A percentile compares a stretch with the other conserved stretches of the same genome.
Evolutionary conservation across 768 basidiomycete species (phyloP).

Genomic region (Suillus discolor): DNA sequence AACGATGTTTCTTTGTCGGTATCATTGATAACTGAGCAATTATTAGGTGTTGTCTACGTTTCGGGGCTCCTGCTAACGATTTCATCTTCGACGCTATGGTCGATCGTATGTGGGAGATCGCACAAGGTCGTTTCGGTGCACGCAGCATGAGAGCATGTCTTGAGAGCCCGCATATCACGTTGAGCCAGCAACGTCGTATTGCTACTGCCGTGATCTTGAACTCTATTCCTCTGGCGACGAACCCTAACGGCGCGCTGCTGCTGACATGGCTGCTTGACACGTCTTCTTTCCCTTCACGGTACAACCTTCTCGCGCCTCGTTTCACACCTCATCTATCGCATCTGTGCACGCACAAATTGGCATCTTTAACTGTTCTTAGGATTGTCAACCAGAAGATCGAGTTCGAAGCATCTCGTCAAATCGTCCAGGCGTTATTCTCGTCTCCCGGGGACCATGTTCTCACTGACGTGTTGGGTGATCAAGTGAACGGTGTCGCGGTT

Average conservation of each 20-base stretch:
- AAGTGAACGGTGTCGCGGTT: slow-evolving; percentile 93
- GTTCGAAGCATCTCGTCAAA: slow-evolving; percentile 80
- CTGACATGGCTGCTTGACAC: slow-evolving; percentile 97
- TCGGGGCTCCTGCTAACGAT: slow-evolving; percentile 86
- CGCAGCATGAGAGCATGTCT: slow-evolving; percentile 97
- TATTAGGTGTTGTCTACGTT: slow-evolving; percentile 83
- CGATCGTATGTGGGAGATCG: slow-evolving; percentile 98
- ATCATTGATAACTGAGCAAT: slow-evolving; percentile 12
- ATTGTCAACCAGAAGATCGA: slow-evolving; percentile 98
- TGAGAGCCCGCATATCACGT: slow-evolving; percentile 83
- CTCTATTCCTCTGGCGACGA: slow-evolving; percentile 96
- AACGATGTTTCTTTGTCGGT: not conserved
- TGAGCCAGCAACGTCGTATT: slow-evolving; percentile 93
- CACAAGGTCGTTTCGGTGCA: slow-evolving; percentile 96
- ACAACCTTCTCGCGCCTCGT: slow-evolving; percentile 90
- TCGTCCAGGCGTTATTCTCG: slow-evolving; percentile 90
- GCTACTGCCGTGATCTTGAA: slow-evolving; percentile 94
- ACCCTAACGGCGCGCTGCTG: slow-evolving; percentile 94
- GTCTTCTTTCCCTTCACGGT: slow-evolving; percentile 93
- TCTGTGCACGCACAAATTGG: slow-evolving; percentile 96
- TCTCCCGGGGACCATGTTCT: slow-evolving; percentile 88
- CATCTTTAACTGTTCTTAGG: slow-evolving; percentile 90
- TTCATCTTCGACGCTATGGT: slow-evolving; percentile 98
- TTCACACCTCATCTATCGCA: slow-evolving; percentile 97
- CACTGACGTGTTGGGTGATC: slow-evolving; percentile 92